Base-by-base conservation (phyloP, 2,329 filamentous ascomycete species). In the Aspergillus tanneri region DNA sequence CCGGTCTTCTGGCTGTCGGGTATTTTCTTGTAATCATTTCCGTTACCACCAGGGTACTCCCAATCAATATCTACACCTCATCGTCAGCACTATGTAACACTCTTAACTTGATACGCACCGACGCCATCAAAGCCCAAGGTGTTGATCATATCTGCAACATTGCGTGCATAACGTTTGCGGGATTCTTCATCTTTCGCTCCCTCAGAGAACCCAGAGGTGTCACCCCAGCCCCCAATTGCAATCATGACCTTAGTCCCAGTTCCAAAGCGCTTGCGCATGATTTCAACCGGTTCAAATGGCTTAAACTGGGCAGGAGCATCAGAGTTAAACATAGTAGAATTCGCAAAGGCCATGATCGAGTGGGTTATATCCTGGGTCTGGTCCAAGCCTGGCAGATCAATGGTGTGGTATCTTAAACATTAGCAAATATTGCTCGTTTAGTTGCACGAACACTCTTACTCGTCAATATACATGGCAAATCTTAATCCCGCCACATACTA, bases 31-130 rank as follows among this genome's bases (percentile, higher is more conserved):
- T 50, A 50, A 25, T 46, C 47, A 21, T 46, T 37, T 3, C 47
- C 47, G 22, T 50, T 50, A 8, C 47, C 43, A 11, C 47, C 43
- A 10, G 47, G 47, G 19, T 46, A 50, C 38, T 50, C 47, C 47
- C 47, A 50, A 19, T 50, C 47, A 14, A 50, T 39, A 38, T 50
- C 47, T 2, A 39, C 47, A 3, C 47, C 47, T 49, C 14, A 8
- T 10, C 4, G 36, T 49, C 25, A 45, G 42, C 30, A 19, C 21
- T 8, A 14, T 11, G 23, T 14, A 5, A 5, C 9, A 10, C 21
- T 39, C 19, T 7, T 12, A 39, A 11, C 18, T 8, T 3, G 21
- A 3, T 4, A 27, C 14, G 22, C 9, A n/a, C n/a, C n/a, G n/a
- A 22, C 40, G 45, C 47, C 47, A 46, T 49, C 47, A 3, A 42